Conservation (phyloP, 441 rosid species). For the Macaranga tanarius region DNA sequence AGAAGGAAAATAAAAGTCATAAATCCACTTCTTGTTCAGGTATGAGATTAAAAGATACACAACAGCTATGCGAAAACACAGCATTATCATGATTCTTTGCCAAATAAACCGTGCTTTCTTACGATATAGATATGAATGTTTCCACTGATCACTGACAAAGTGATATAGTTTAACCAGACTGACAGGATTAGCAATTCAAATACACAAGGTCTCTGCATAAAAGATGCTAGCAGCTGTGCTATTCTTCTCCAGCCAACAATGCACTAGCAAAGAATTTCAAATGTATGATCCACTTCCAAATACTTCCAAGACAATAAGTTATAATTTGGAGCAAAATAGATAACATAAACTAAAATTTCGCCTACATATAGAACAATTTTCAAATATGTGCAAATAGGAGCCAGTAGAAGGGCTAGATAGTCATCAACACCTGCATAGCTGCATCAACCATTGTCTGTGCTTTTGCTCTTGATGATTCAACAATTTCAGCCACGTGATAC, state of each 20-base stretch:
- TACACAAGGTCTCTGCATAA: not conserved
- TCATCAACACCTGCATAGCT: slow-evolving; percentile 64
- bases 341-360: not conserved
- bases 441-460: slow-evolving; percentile 88
- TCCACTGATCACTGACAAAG: not conserved
- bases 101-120: too few relatives aligned
- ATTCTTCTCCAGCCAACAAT: not conserved
- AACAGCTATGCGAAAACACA: not conserved
- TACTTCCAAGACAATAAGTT: not conserved
- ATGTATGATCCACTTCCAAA: not conserved
- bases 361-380: not conserved
- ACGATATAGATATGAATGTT: too few relatives aligned
- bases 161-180: not conserved
- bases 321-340: not conserved
- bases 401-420: not conserved
- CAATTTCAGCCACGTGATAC: slow-evolving; percentile 70
- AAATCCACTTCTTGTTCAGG: too few relatives aligned
- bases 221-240: not conserved
- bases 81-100: not conserved
- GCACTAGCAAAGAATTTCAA: not conserved
- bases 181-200: not conserved
- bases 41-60: not conserved
- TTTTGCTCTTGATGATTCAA: slow-evolving; percentile 65
- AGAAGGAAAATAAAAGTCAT: not conserved
- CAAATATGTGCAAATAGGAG: not conserved